Base-by-base conservation (phyloP, 2,329 filamentous ascomycete genomes). In the Amphichorda felina region DNA sequence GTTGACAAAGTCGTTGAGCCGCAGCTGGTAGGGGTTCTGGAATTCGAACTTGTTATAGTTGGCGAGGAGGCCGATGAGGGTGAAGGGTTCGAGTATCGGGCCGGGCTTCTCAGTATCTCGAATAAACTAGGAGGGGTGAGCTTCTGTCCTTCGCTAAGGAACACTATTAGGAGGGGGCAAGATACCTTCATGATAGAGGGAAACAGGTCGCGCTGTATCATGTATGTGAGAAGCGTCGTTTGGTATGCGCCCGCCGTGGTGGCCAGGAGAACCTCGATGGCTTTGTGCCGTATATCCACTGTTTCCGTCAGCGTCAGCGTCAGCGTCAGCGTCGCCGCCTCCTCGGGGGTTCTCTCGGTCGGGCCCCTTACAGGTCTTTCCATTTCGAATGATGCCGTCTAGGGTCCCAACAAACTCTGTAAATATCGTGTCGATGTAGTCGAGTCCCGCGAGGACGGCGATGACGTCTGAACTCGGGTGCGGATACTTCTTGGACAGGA, bases 41-140 rank as follows among this genome's bases (percentile, higher is more conserved):
- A 93, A 89, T 57, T 98, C 91, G 51, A 98, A 98, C 57, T 96
- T 98, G 70, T 98, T 96, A 70, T 96, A 96, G 60, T 96, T 98
- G 44, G 85, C 83, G 36, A 98, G 66, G 4, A 96, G 68, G 10
- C 89, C 89, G 15, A 95, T 68, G 8, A 96, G 71, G 11, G 81
- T 75, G 45, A 95, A 87, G 0, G 89, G 82, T 39, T 83, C 74
- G 30, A 85, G 72, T 39, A 74, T 75, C 48, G 70, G 68, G 14
- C 67, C 61, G 24, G 73, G 66, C 17, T 70, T 68, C 41, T 86
- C 78, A 30, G 79, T 72, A 45, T 94, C 85, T 62, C 91, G 82
- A 40, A 93, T 75, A 53, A 87, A 83, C 83, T 87, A 44, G 1
- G 17, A 13, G 33, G 8, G 6, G 21, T 24, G 21, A 24, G 21